phyloP scores from a whole-genome alignment of 352 stramenopile species.

The Pythium apleroticum region DNA sequence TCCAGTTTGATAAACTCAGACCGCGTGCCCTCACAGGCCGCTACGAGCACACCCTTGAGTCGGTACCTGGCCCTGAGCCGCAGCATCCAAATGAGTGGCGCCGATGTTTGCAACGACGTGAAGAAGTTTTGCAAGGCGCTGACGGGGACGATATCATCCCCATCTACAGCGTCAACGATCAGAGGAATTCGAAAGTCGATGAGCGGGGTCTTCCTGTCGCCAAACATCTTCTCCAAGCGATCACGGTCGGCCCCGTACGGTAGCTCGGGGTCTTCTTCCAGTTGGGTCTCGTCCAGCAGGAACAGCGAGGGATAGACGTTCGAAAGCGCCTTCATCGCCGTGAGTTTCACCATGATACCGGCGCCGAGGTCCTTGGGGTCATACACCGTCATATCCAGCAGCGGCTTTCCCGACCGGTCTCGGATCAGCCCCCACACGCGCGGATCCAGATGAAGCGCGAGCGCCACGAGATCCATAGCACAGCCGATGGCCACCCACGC shows the following conservation, averaged over 20 bases:
- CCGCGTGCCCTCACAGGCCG: neutral
- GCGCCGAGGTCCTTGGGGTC: neutral
- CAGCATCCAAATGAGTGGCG: neutral
- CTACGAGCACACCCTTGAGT: neutral
- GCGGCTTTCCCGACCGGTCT: neutral
- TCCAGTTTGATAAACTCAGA: neutral
- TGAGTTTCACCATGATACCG: neutral
- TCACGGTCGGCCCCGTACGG: neutral
- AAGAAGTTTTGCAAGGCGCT: neutral
- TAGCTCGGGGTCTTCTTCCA: neutral
- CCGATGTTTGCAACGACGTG: neutral
- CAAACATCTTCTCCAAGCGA: neutral
- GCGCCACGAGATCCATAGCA: conserved; percentile 2
- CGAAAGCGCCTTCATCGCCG: neutral
- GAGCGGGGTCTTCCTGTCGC: no score
- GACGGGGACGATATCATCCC: neutral
- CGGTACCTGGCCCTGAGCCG: neutral
- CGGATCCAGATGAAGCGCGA: neutral
- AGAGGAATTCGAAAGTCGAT: neutral
- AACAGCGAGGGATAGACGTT: neutral
- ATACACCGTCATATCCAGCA: neutral
- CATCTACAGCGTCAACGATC: neutral
- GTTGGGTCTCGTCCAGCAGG: neutral
- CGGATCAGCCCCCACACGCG: conserved; percentile 6
- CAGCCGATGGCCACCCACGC: neutral